Evolutionary conservation across 2,329 filamentous ascomycete genomes (phyloP), one percentile per base, ranked within the genome.

Genomic region (Fusarium sp.): DNA sequence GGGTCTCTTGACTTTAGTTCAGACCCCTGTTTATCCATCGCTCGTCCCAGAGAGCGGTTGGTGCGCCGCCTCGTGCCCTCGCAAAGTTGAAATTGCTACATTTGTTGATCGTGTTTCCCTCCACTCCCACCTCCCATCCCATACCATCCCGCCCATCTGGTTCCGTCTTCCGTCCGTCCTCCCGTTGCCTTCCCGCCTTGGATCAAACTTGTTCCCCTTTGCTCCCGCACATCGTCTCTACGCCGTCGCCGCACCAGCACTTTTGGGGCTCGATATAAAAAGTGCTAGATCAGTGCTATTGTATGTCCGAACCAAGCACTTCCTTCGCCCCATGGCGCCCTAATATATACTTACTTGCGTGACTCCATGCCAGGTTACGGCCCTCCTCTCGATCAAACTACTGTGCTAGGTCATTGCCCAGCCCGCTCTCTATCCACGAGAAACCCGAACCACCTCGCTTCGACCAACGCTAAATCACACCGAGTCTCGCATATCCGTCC

Each of bases 101-200:
- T 46, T 42, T 74, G 58, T 74, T 73, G 67, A 71, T 73, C 71
- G 59, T 74, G 69, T 58, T 74, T 67, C 58, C 72, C 72, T 75
- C 60, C 70, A 63, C 64, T 74, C 66, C 66, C 57, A 69, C 69
- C 58, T 69, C 71, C 61, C 67, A 65, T 59, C 57, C 65, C 67
- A 64, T 67, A 69, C 64, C 67, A 65, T 63, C 69, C 67, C 71
- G 67, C 61, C 71, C 69, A 74, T 65, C 69, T 74, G 71, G 69
- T 73, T 73, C 75, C 73, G 63, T 75, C 75, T 70, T 77, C 75
- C 71, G 71, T 71, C 74, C 61, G 71, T 71, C 74, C 60, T 76
- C 74, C 67, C 65, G 63, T 72, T 54, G 60, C 72, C 72, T 73
- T 72, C 69, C 69, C 73, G 74, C 53, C 74, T 74, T 77, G 73